phyloP scores from a whole-genome alignment of 2,329 filamentous ascomycete genomes.

The Ceratocystis destructans region DNA sequence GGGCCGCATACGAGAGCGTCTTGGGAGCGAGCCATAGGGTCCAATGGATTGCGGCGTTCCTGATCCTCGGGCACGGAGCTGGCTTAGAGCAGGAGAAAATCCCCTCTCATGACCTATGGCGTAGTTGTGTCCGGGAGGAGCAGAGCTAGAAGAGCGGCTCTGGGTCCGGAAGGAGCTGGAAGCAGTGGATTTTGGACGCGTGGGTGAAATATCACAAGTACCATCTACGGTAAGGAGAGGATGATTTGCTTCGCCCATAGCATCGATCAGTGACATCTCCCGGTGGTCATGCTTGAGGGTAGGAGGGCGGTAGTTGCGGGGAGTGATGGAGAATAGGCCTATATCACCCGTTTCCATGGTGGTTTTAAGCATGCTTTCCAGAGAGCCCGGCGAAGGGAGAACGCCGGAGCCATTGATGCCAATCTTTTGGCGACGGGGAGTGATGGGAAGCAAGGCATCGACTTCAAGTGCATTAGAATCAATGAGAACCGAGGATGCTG shows the following conservation, averaged over 20 bases:
- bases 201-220: background rate
- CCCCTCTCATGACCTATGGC: background rate
- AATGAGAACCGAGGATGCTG: conserved; percentile 1
- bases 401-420: conserved; percentile 22
- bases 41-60: background rate
- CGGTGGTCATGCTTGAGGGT: conserved; percentile 13
- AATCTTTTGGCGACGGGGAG: conserved; percentile 17
- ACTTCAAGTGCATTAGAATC: conserved; percentile 6
- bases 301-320: conserved; percentile 21
- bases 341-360: conserved; percentile 54
- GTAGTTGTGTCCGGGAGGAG: background rate
- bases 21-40: background rate
- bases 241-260: conserved; percentile 16
- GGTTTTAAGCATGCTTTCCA: conserved; percentile 53
- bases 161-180: conserved; percentile 6
- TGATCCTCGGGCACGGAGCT: conserved; percentile 2
- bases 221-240: conserved; percentile 10
- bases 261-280: conserved; percentile 17
- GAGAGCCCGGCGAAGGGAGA: conserved; percentile 37
- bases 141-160: conserved; percentile 15
- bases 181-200: background rate
- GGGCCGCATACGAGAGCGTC: conserved; percentile 6
- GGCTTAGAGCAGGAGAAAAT: conserved; percentile 9
- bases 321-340: conserved; percentile 43
- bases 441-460: conserved; percentile 14